A percentile compares a stretch with the other conserved stretches of the same genome.
phyloP scores from a whole-genome alignment of 2,329 filamentous ascomycete species.

The Pseudogymnoascus sp. region DNA sequence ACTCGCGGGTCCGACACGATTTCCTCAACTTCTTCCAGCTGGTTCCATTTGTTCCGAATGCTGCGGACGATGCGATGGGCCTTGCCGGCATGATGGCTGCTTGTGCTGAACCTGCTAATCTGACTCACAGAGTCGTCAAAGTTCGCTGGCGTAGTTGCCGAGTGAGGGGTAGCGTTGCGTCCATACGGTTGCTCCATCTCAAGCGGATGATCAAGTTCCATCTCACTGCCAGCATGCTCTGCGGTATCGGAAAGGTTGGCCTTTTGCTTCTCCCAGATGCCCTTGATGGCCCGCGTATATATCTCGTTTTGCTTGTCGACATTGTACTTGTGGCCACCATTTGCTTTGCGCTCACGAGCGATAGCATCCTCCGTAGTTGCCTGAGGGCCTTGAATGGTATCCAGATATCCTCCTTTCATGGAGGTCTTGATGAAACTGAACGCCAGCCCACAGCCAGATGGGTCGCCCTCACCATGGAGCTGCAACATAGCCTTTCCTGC shows the following conservation, averaged over 20 bases:
- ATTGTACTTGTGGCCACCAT: constrained; percentile 94
- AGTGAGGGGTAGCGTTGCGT: constrained; percentile 53
- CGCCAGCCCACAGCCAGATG: constrained; percentile 83
- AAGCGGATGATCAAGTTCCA: constrained; percentile 21
- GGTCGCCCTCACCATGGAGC: constrained; percentile 89
- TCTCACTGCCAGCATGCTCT: constrained; percentile 57
- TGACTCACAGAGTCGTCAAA: constrained; percentile 75
- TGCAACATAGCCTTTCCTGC: constrained; percentile 95
- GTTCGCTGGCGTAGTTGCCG: constrained; percentile 53
- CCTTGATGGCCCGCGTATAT: constrained; percentile 83
- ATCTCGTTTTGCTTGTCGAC: constrained; percentile 88
- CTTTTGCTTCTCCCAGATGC: constrained; percentile 89
- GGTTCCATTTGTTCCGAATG: constrained; percentile 54
- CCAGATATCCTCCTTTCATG: constrained; percentile 95
- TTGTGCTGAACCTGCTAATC: constrained; percentile 63
- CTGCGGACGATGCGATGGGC: constrained; percentile 70
- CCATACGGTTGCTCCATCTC: constrained; percentile 52
- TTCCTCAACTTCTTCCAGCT: constrained; percentile 52
- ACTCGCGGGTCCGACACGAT: constrained; percentile 74
- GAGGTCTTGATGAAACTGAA: constrained; percentile 97
- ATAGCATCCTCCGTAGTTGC: constrained; percentile 74
- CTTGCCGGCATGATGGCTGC: constrained; percentile 60
- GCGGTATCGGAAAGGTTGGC: constrained; percentile 65
- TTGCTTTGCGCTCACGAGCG: constrained; percentile 64
- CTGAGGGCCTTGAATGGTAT: constrained; percentile 62